Evolutionary conservation across 2,329 filamentous ascomycete genomes (phyloP).

Genomic region (Cladosporium sp.): DNA sequence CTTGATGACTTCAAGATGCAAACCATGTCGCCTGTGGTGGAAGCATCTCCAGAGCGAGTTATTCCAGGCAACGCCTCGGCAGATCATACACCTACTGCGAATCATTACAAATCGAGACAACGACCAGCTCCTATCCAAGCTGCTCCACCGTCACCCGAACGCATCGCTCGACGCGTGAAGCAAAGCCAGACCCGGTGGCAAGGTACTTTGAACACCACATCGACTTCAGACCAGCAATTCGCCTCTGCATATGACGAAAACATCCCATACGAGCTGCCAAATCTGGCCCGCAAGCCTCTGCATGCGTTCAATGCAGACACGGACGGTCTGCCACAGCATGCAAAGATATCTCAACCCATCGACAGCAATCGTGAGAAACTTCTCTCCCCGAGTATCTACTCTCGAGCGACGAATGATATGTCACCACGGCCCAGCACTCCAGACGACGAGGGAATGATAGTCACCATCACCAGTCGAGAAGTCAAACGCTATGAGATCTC

Average conservation of each 20-base stretch:
- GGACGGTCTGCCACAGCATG: constrained; percentile 21
- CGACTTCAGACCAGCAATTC: neutral
- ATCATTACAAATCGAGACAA: neutral
- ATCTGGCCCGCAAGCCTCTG: constrained; percentile 16
- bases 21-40: constrained; percentile 24
- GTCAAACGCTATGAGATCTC: constrained; percentile 41
- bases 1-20: constrained; percentile 14
- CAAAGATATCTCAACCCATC: constrained; percentile 12
- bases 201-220: constrained; percentile 32
- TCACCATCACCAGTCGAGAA: constrained; percentile 42
- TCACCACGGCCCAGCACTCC: constrained; percentile 30
- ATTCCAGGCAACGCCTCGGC: neutral
- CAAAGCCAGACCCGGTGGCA: constrained; percentile 41
- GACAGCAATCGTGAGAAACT: constrained; percentile 13
- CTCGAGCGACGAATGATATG: constrained; percentile 37
- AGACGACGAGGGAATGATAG: constrained; percentile 32
- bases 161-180: constrained; percentile 36
- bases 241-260: constrained; percentile 15
- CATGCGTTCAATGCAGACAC: constrained; percentile 13
- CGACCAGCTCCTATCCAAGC: constrained; percentile 16
- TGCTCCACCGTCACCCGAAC: constrained; percentile 34
- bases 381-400: constrained; percentile 47
- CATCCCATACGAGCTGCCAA: constrained; percentile 31
- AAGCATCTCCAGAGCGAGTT: constrained; percentile 15
- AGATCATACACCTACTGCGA: neutral